phyloP scores from a whole-genome alignment of 106 monocot species.

The Dioscorea dumetorum region DNA sequence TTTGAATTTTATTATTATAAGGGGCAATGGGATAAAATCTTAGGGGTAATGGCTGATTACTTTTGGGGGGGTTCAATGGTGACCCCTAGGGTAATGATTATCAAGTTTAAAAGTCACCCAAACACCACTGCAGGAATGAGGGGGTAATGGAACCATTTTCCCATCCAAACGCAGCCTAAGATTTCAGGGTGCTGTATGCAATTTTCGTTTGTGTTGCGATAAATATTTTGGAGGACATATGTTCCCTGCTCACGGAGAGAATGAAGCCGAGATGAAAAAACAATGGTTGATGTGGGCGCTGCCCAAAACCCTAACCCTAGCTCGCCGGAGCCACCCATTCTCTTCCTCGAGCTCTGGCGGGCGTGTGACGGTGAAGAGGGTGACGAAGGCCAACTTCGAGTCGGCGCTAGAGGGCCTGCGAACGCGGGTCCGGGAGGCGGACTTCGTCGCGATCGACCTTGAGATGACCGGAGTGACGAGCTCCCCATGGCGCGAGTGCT shows the following conservation, averaged over 20 bases:
- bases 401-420: conserved; percentile 50
- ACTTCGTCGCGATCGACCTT: conserved; percentile 85
- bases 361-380: conserved; percentile 60
- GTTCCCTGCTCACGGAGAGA: not conserved
- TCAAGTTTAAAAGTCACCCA: too few relatives aligned
- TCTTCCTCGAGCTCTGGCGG: conserved; percentile 9
- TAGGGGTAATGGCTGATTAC: too few relatives aligned
- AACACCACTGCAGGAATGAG: too few relatives aligned
- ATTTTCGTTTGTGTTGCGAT: too few relatives aligned
- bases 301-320: conserved; percentile 1
- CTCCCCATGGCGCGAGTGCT: conserved; percentile 83
- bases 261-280: not conserved
- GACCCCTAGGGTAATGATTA: too few relatives aligned
- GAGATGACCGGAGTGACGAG: conserved; percentile 96
- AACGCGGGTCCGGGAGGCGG: conserved; percentile 42
- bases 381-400: conserved; percentile 64
- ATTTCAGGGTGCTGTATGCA: too few relatives aligned
- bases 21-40: too few relatives aligned
- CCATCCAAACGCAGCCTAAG: too few relatives aligned
- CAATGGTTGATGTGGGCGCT: not conserved
- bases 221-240: too few relatives aligned
- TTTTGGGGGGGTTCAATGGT: too few relatives aligned
- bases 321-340: conserved; percentile 3
- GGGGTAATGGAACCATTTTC: too few relatives aligned
- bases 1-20: too few relatives aligned